Base-by-base conservation (phyloP, 1,284 basidiomycete genomes). In the Boletus mariae region DNA sequence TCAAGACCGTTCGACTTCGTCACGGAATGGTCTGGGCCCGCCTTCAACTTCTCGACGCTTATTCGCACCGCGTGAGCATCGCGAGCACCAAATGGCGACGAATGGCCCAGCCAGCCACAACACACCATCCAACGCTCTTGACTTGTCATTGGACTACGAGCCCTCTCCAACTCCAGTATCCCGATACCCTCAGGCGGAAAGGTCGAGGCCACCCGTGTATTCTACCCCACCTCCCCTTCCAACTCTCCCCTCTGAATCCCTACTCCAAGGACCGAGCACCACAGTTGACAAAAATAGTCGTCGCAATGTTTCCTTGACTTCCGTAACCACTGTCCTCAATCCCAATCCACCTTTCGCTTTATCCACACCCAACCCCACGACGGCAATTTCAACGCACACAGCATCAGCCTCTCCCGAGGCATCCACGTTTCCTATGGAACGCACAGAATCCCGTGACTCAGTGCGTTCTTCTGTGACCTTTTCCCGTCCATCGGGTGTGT, bases 111-210 rank as follows among this genome's bases (percentile, higher is more conserved):
- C 64, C 2, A 63, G 70, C 5, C 57, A 56, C 20, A 64, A 61
- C 25, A 54, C 60, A n/a, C 29, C 64, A 7, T 56, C 61, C 40
- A 56, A 65, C 25, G 38, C 58, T 52, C 23, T 71, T 71, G 49
- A 76, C 75, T 59, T 79, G 73, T 47, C 80, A 71, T 48, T 75
- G 73, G 61, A 77, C 71, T 76, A 82, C 55, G 85, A 87, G 13
- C 84, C 85, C 0, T 86, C 85, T 2, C 85, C 86, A 0, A 85
- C 84, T 0, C 85, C 84, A 35, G 73, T 71, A 4, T 71, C 81
- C 8, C 73, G 83, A 40, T 69, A 68, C 49, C 53, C 64, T 29
- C 61, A 58, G 15, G 57, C 63, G 3, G 75, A 75, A 23, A 73
- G 74, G 29, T 65, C 69, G 25, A 73, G 72, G 46, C 65, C 73